Percentiles rank a stretch among this genome's conserved stretches.
phyloP scores from a whole-genome alignment of 169 alveolate genomes.

The Miamiensis avidus region DNA sequence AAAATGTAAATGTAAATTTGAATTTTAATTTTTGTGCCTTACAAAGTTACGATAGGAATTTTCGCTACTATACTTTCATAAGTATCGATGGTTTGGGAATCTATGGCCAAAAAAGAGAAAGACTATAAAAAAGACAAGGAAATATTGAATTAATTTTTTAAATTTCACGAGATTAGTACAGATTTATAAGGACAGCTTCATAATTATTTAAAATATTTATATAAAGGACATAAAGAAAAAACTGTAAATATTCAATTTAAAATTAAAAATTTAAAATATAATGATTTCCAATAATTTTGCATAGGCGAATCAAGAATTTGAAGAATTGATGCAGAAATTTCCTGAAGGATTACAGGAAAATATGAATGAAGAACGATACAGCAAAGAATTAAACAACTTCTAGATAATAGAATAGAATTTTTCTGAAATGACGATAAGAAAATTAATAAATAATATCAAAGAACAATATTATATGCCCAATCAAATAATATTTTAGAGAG shows the following conservation, averaged over 20 bases:
- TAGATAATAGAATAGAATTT: background rate
- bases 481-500: background rate
- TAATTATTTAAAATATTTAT: no score
- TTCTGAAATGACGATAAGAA: background rate
- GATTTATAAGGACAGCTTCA: background rate
- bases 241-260: background rate
- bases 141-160: no score
- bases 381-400: no score
- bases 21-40: background rate
- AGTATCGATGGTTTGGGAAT: background rate
- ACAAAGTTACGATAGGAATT: background rate
- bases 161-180: no score
- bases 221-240: background rate
- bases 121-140: background rate
- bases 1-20: no score
- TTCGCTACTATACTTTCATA: background rate
- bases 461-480: background rate
- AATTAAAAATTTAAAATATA: no score
- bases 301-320: background rate
- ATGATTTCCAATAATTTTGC: no score
- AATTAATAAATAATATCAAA: no score
- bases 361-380: background rate
- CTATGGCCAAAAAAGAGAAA: background rate
- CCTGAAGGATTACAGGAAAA: background rate
- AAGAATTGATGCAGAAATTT: no score